These are phyloP conservation scores for Pestalotiopsis sp. DNA, from an alignment of 2,329 filamentous ascomycete genomes.

Conservation along the genomic window DNA sequence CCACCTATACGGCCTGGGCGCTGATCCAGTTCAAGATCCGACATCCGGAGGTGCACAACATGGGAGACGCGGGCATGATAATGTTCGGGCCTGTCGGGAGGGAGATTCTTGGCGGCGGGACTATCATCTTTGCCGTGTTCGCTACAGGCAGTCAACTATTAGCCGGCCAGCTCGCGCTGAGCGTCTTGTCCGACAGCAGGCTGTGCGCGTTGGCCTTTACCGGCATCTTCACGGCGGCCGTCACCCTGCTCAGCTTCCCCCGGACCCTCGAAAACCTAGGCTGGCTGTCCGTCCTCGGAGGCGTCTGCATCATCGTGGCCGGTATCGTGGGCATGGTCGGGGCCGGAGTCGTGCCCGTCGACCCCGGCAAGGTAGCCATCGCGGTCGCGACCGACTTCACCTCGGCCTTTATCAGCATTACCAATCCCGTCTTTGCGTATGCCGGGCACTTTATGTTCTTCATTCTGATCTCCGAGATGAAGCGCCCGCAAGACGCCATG, in stretches of 20 bases:
- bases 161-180: conserved; percentile 51
- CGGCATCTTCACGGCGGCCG: conserved; percentile 50
- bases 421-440: conserved; percentile 55
- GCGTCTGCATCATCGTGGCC: conserved; percentile 49
- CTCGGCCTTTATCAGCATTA: conserved; percentile 46
- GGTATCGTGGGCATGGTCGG: conserved; percentile 53
- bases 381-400: conserved; percentile 40
- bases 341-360: conserved; percentile 42
- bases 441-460: conserved; percentile 58
- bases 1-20: conserved; percentile 50
- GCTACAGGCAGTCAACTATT: conserved; percentile 52
- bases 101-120: conserved; percentile 50
- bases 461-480: conserved; percentile 55
- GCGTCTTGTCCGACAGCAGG: conserved; percentile 43
- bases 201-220: conserved; percentile 53
- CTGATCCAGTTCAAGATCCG: conserved; percentile 54
- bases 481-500: conserved; percentile 50
- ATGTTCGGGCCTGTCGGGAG: conserved; percentile 54
- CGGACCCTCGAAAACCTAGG: conserved; percentile 50
- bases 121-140: conserved; percentile 53
- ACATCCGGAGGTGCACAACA: conserved; percentile 58
- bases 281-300: conserved; percentile 46
- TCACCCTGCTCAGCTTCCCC: conserved; percentile 47
- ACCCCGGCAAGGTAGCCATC: conserved; percentile 37
- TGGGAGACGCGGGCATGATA: conserved; percentile 56